A percentile compares a stretch with the other conserved stretches of the same genome.
These are phyloP conservation scores for Epichloe sp. DNA, from an alignment of 2,329 filamentous ascomycete genomes.

Conservation along the genomic window DNA sequence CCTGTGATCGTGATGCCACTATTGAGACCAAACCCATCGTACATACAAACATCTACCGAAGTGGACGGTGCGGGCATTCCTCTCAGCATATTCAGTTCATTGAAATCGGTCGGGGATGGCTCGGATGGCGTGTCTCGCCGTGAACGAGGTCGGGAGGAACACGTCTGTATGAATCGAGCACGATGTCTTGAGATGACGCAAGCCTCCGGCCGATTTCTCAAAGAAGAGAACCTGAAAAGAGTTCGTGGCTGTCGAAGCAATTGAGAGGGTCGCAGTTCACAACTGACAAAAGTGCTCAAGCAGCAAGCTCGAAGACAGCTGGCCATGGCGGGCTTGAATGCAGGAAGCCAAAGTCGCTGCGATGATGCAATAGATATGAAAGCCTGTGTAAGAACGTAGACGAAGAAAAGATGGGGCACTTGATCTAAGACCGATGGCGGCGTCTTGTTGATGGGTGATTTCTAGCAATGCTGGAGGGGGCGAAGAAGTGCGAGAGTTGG, in stretches of 20 bases:
- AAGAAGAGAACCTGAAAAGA: not conserved
- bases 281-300: not conserved
- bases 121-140: slow-evolving; percentile 16
- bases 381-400: not conserved
- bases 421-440: not conserved
- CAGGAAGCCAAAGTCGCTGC: not conserved
- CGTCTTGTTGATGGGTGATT: not conserved
- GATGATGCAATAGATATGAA: not conserved
- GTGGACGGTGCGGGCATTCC: slow-evolving; percentile 66
- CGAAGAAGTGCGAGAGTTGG: not conserved
- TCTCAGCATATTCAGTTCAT: slow-evolving; percentile 63
- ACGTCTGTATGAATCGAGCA: slow-evolving; percentile 8
- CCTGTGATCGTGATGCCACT: slow-evolving; percentile 60
- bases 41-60: slow-evolving; percentile 67
- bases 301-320: slow-evolving; percentile 3
- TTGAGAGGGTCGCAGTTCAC: not conserved
- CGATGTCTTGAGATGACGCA: not conserved
- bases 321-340: not conserved
- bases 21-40: slow-evolving; percentile 76
- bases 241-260: not conserved
- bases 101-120: slow-evolving; percentile 48
- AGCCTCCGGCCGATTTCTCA: not conserved
- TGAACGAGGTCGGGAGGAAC: slow-evolving; percentile 5
- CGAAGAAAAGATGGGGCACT: not conserved
- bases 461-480: not conserved